These are phyloP conservation scores for Phytophthora multivora DNA, from an alignment of 352 stramenopile genomes.

Conservation along the genomic window DNA sequence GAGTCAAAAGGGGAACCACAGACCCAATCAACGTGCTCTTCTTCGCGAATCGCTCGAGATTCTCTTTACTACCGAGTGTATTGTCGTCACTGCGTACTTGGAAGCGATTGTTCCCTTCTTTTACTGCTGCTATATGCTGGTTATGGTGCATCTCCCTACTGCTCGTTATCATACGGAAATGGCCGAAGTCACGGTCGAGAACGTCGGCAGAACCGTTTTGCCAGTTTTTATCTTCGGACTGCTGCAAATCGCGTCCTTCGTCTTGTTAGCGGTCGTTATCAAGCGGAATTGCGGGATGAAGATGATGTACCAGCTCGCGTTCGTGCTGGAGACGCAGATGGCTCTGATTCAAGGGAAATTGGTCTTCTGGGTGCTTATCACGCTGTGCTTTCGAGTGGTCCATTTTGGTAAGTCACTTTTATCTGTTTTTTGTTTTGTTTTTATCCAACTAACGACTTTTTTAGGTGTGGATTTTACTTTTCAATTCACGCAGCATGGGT, in stretches of 20 bases:
- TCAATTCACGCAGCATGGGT: conserved; percentile 4
- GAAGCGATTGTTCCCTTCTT: conserved; percentile 42
- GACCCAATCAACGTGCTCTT: neutral
- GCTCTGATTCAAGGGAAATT: conserved; percentile 28
- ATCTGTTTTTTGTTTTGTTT: neutral
- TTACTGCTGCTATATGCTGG: conserved; percentile 26
- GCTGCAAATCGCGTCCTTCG: conserved; percentile 28
- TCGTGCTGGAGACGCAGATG: conserved; percentile 37
- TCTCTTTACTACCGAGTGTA: conserved; percentile 39
- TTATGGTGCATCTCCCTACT: conserved; percentile 30
- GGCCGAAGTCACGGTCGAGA: neutral
- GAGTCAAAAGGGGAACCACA: neutral
- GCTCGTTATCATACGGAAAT: conserved; percentile 23
- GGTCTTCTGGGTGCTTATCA: conserved; percentile 15
- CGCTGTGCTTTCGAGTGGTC: conserved; percentile 15
- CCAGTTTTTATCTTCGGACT: conserved; percentile 29
- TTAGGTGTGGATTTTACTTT: conserved; percentile 22
- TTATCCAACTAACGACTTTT: neutral
- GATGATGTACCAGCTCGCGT: conserved; percentile 35
- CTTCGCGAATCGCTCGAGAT: conserved; percentile 17
- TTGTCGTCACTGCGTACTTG: conserved; percentile 39
- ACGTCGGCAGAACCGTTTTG: conserved; percentile 3
- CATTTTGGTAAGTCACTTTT: conserved; percentile 11
- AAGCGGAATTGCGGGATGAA: conserved; percentile 26
- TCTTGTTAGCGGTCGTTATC: conserved; percentile 25